Evolutionary conservation across 495 filamentous ascomycete genomes (phyloP), one percentile per base, ranked within the genome.

Genomic region (Penicillium angulare): DNA sequence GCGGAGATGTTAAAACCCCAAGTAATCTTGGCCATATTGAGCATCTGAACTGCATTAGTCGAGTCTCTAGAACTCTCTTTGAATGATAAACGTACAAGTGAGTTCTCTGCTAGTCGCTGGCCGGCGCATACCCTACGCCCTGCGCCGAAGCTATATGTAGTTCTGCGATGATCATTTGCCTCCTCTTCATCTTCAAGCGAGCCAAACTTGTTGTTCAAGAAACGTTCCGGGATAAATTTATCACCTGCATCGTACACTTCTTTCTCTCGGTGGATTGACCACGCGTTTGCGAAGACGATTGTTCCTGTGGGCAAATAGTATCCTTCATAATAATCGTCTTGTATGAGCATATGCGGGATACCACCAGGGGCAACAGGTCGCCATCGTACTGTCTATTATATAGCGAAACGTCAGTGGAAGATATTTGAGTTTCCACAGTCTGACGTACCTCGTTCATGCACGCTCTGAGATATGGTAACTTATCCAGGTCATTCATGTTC

Each of bases 251-350:
- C 63, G 50, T 72, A 68, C 31, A 59, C 44, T 7, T 52, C 34
- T 8, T 68, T 65, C 47, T 76, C 66, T 32, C 63, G 56, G 45
- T 68, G 55, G 46, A 80, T 75, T 6, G 66, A 49, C 75, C 75
- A 80, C 24, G 64, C 59, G 29, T 75, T 72, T 22, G 67, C 56
- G 17, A 79, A 53, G 7, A 80, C 60, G 6, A 56, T 67, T 1
- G 76, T 64, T 20, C 68, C 66, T 52, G 75, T 75, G 17, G 80
- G 78, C 24, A 81, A 76, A 6, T 60, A 65, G 49, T 75, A 76
- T 9, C 77, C 79, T 15, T 65, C 55, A 49, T 80, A 80, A n/a
- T 67, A 69, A 49, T 85, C 79, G 40, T 83, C 82, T 10, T 73
- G 52, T 5, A 65, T 56, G 3, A 69, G 65, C 0, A 69, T 68